phyloP scores from a whole-genome alignment of 176 grass and related monocot genomes.

The Musa beccarii region DNA sequence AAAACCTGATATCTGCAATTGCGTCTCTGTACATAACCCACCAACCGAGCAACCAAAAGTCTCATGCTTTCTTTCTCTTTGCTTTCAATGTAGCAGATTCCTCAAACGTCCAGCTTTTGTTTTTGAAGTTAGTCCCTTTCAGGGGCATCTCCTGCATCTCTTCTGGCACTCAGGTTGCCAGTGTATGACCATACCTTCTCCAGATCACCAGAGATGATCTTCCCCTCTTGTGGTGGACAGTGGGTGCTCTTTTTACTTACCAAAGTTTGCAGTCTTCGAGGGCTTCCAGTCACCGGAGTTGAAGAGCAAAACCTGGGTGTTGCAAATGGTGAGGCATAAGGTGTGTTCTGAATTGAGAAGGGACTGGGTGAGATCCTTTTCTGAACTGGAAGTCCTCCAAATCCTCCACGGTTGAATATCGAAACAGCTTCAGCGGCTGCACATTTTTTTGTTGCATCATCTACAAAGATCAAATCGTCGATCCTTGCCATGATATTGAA shows the following conservation, averaged over 20 bases:
- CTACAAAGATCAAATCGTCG: too few relatives aligned
- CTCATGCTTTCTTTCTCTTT: not conserved
- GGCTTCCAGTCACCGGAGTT: slow-evolving; percentile 63
- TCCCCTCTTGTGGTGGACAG: slow-evolving; percentile 32
- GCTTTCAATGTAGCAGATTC: not conserved
- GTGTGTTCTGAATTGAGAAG: slow-evolving; percentile 85
- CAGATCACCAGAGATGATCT: slow-evolving; percentile 41
- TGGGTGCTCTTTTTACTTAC: slow-evolving; percentile 30
- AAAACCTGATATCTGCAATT: slow-evolving; percentile 13
- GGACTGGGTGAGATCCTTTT: slow-evolving; percentile 88
- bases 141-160: slow-evolving; percentile 68
- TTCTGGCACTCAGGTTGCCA: slow-evolving; percentile 71
- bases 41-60: not conserved
- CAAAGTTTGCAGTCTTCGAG: slow-evolving; percentile 43
- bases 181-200: slow-evolving; percentile 83
- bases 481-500: too few relatives aligned
- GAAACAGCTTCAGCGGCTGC: slow-evolving; percentile 44
- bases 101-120: not conserved
- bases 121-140: slow-evolving; percentile 54
- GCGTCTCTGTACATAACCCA: not conserved
- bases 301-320: slow-evolving; percentile 77
- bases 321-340: slow-evolving; percentile 71
- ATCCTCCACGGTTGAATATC: slow-evolving; percentile 59
- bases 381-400: slow-evolving; percentile 56
- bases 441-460: slow-evolving; percentile 70